Evolutionary conservation across 2,329 filamentous ascomycete species (phyloP).

Genomic region (Pseudocercospora eumusae): DNA sequence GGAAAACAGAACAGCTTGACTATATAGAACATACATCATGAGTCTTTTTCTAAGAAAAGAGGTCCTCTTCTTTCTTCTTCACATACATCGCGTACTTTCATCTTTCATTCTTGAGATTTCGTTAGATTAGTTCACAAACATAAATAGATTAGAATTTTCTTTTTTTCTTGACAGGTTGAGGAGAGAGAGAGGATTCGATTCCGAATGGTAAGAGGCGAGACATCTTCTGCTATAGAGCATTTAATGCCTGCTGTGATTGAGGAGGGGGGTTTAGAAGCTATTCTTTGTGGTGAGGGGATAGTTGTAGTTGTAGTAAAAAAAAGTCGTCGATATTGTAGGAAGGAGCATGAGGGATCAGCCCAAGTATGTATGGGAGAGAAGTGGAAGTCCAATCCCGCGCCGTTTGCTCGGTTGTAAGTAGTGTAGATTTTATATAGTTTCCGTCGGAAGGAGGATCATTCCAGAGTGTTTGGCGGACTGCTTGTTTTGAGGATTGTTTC

Average conservation of each 20-base stretch:
- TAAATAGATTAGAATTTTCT: conserved; percentile 38
- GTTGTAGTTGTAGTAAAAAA: too few species aligned
- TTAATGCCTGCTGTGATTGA: conserved; percentile 41
- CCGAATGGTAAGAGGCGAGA: conserved; percentile 39
- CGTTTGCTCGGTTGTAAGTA: conserved; percentile 40
- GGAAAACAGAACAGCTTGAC: conserved; percentile 36
- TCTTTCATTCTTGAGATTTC: too few species aligned
- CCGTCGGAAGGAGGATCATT: conserved; percentile 35
- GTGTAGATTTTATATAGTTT: conserved; percentile 36
- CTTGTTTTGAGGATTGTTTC: conserved; percentile 31
- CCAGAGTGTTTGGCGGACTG: conserved; percentile 37
- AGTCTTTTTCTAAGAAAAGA: too few species aligned
- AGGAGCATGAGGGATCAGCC: conserved; percentile 43
- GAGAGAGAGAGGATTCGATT: conserved; percentile 32
- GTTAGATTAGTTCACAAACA: too few species aligned
- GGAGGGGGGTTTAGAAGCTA: conserved; percentile 43
- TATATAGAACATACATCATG: too few species aligned
- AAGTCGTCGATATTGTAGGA: conserved; percentile 36
- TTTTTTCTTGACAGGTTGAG: too few species aligned
- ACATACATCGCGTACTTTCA: too few species aligned
- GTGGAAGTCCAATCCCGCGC: conserved; percentile 40
- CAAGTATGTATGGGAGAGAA: conserved; percentile 41
- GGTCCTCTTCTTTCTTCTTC: too few species aligned
- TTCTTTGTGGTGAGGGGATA: conserved; percentile 43
- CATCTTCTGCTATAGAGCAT: too few species aligned